phyloP scores from a whole-genome alignment of 2,329 filamentous ascomycete genomes.

The Pseudogymnoascus sp. region DNA sequence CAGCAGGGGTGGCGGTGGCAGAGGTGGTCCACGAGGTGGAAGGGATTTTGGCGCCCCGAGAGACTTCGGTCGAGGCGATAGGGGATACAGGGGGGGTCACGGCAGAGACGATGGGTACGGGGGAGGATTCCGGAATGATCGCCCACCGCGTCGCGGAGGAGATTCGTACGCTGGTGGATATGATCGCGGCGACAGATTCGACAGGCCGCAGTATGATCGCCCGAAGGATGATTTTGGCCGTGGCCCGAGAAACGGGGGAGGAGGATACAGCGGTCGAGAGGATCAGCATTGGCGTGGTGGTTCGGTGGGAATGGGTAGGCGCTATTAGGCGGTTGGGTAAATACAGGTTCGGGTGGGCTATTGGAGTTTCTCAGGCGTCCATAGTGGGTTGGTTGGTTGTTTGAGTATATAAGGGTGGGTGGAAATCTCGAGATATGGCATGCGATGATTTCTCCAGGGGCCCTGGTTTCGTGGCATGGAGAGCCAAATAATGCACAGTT shows the following conservation, averaged over 20 bases:
- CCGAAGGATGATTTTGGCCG: conserved; percentile 1
- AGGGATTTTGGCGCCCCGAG: background rate
- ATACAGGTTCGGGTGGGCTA: background rate
- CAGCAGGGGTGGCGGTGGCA: background rate
- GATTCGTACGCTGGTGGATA: background rate
- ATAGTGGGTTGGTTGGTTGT: background rate
- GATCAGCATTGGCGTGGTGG: conserved; percentile 3
- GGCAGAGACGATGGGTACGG: background rate
- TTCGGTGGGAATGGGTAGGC: background rate
- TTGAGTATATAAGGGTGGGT: background rate
- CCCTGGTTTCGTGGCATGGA: background rate
- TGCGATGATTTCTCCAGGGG: background rate
- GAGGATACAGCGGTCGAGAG: background rate
- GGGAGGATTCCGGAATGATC: background rate
- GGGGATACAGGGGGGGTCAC: background rate
- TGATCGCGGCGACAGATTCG: background rate
- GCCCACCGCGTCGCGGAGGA: background rate
- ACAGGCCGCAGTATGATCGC: background rate
- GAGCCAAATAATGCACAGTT: background rate
- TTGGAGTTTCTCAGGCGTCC: background rate
- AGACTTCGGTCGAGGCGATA: background rate
- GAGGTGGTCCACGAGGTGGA: background rate
- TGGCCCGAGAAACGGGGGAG: background rate
- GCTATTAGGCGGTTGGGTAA: background rate
- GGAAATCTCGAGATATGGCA: background rate